Conservation (phyloP, 805 yeast species). For the Hanseniaspora vineae region DNA sequence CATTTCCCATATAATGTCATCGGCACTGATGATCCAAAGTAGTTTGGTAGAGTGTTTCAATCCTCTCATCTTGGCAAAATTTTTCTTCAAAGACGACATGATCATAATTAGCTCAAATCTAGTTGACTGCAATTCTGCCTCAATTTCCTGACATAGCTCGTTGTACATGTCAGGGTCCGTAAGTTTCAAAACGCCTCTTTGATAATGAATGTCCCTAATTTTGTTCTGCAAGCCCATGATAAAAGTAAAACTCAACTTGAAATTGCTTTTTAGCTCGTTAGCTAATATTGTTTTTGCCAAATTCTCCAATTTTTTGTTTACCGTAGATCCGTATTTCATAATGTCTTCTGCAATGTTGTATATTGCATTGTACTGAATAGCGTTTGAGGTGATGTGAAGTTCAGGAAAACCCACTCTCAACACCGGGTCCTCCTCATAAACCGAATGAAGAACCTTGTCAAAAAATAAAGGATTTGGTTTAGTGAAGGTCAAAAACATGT, state of each 20-base stretch:
- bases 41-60: constrained; percentile 16
- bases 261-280: constrained; percentile 32
- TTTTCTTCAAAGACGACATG: constrained; percentile 30
- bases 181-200: constrained; percentile 29
- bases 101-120: constrained; percentile 29
- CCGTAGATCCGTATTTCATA: constrained; percentile 23
- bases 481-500: constrained; percentile 35
- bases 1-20: constrained; percentile 46
- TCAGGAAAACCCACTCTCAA: constrained; percentile 30
- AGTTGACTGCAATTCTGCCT: constrained; percentile 23
- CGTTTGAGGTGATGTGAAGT: constrained; percentile 39
- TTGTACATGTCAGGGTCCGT: constrained; percentile 22
- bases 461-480: constrained; percentile 41
- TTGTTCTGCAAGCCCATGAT: constrained; percentile 38
- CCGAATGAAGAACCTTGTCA: constrained; percentile 17
- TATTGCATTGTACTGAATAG: constrained; percentile 42
- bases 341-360: constrained; percentile 38
- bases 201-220: constrained; percentile 29
- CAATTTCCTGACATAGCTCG: constrained; percentile 27
- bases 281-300: constrained; percentile 41
- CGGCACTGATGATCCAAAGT: constrained; percentile 39
- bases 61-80: constrained; percentile 15
- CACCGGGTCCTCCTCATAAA: constrained; percentile 18
- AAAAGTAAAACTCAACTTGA: constrained; percentile 25
- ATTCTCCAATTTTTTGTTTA: constrained; percentile 30